phyloP scores from a whole-genome alignment of 2,329 filamentous ascomycete species.

The Scedosporium boydii region DNA sequence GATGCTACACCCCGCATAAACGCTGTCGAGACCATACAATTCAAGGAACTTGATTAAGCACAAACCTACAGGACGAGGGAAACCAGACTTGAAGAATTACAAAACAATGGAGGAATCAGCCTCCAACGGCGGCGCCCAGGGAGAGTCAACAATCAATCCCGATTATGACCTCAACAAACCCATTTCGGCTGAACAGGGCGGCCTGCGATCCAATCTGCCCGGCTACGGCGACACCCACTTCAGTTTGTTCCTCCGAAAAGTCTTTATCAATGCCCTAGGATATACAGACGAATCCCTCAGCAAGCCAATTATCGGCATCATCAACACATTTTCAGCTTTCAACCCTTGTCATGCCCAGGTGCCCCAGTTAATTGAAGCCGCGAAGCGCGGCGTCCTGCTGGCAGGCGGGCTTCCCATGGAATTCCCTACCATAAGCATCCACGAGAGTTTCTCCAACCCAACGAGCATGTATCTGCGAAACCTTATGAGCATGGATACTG shows the following conservation, averaged over 20 bases:
- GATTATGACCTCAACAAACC: conserved; percentile 55
- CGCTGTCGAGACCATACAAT: too few species aligned
- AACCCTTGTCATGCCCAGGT: conserved; percentile 68
- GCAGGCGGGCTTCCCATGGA: conserved; percentile 60
- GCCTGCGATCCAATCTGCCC: conserved; percentile 54
- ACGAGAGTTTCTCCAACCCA: conserved; percentile 59
- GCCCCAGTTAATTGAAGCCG: conserved; percentile 61
- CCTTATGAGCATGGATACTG: conserved; percentile 71
- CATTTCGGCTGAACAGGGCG: conserved; percentile 34
- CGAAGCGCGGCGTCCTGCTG: conserved; percentile 58
- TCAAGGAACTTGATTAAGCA: too few species aligned
- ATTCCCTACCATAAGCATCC: conserved; percentile 64
- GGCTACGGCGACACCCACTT: conserved; percentile 68
- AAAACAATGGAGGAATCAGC: neutral
- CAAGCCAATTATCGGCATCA: conserved; percentile 62
- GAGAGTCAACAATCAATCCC: conserved; percentile 18
- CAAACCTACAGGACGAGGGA: too few species aligned
- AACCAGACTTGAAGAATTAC: neutral
- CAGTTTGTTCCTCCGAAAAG: conserved; percentile 64
- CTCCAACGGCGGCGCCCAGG: neutral
- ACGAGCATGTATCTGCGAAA: conserved; percentile 70
- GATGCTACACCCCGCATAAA: too few species aligned
- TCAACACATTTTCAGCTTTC: conserved; percentile 64
- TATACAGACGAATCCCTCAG: conserved; percentile 64
- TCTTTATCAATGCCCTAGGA: conserved; percentile 68